Evolutionary conservation across 2,329 filamentous ascomycete genomes (phyloP).

Genomic region (Cladosporium sp.): DNA sequence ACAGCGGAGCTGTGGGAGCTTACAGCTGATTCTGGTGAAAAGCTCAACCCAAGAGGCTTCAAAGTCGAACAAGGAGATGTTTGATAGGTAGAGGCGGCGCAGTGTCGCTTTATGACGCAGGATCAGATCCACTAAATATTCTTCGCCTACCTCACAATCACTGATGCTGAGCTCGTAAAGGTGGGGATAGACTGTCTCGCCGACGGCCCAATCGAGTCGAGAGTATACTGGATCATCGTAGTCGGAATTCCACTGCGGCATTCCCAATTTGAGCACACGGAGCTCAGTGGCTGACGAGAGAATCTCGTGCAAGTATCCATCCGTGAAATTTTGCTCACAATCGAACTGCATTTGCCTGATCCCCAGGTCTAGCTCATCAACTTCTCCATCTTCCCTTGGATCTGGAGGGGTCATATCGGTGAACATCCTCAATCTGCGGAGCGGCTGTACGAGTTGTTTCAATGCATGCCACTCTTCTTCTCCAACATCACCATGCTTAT

Average conservation of each 20-base stretch:
- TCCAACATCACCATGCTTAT: not conserved
- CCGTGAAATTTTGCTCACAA: not conserved
- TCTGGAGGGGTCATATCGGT: not conserved
- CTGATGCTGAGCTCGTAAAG: not conserved
- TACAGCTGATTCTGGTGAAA: not conserved
- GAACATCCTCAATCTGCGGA: not conserved
- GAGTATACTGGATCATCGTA: not conserved
- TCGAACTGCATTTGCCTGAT: not conserved
- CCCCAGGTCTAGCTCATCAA: not conserved
- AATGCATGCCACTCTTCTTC: not conserved
- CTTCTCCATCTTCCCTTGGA: not conserved
- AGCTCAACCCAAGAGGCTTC: not conserved
- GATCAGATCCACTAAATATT: not conserved
- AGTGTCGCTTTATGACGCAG: not conserved
- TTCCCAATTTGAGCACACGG: not conserved
- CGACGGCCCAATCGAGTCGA: not conserved
- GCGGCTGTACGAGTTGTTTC: not conserved
- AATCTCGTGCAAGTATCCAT: not conserved
- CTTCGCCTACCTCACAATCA: not conserved
- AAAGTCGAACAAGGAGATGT: not conserved
- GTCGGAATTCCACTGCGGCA: not conserved
- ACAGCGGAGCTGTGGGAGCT: not conserved
- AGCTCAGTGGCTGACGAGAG: not conserved
- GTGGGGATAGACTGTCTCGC: not conserved
- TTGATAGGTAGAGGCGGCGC: not conserved